phyloP scores from a whole-genome alignment of 2,329 filamentous ascomycete genomes.

The Pseudocercospora vitis region DNA sequence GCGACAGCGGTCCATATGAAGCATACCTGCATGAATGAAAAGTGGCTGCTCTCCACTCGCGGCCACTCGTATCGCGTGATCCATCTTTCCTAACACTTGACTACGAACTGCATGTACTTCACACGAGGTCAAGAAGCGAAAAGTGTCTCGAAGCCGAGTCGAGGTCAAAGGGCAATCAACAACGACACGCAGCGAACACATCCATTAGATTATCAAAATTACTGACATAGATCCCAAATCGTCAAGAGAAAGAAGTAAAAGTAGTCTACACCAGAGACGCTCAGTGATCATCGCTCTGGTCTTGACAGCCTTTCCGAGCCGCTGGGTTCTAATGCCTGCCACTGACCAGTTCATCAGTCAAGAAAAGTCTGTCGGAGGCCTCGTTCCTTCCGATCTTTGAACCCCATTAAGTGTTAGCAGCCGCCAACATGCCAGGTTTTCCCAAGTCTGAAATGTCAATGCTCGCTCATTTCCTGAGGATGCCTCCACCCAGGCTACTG shows the following conservation, averaged over 20 bases:
- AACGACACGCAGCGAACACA: no score
- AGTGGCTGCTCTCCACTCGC: no score
- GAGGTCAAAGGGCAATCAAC: no score
- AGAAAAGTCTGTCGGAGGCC: neutral
- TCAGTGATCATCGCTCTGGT: neutral
- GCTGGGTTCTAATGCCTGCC: neutral
- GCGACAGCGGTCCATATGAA: no score
- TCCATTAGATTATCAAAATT: constrained; percentile 9
- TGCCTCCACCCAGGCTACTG: no score
- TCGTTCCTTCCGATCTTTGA: neutral
- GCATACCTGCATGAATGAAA: no score
- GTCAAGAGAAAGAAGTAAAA: neutral
- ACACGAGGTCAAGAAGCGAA: neutral
- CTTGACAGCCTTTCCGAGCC: neutral
- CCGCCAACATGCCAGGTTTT: neutral
- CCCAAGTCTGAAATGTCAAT: neutral
- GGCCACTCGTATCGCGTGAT: no score
- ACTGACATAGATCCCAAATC: constrained; percentile 2
- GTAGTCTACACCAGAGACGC: neutral
- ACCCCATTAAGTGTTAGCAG: neutral
- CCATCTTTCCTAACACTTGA: no score
- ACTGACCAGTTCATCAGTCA: neutral
- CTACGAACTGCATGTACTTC: no score
- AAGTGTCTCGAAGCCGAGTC: neutral
- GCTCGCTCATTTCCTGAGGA: neutral